phyloP scores from a whole-genome alignment of 495 filamentous ascomycete genomes.

The Cercophora sp. region DNA sequence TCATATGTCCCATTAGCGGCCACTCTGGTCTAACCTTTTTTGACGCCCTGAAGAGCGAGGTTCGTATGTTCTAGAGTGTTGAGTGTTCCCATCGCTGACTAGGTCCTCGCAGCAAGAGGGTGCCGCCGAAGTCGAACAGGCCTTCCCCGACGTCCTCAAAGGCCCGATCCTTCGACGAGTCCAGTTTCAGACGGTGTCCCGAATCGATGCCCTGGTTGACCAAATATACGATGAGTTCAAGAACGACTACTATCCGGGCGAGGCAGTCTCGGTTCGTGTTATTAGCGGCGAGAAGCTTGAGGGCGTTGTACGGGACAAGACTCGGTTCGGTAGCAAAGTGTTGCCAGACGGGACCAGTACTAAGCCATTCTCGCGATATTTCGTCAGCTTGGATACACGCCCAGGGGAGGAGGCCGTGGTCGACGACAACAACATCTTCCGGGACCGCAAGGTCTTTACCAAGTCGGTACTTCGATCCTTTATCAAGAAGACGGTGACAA shows the following conservation, averaged over 20 bases:
- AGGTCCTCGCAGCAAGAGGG: slow-evolving; percentile 60
- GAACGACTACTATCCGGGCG: slow-evolving; percentile 88
- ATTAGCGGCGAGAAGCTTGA: slow-evolving; percentile 65
- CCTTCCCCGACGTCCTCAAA: slow-evolving; percentile 87
- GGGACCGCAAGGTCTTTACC: slow-evolving; percentile 90
- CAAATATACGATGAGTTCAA: slow-evolving; percentile 75
- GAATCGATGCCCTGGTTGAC: slow-evolving; percentile 82
- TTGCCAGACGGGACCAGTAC: slow-evolving; percentile 61
- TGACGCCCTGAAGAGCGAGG: slow-evolving; percentile 89
- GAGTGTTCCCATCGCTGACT: no score
- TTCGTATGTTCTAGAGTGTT: no score
- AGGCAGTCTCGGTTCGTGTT: slow-evolving; percentile 71
- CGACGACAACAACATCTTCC: slow-evolving; percentile 75
- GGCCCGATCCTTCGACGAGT: slow-evolving; percentile 85
- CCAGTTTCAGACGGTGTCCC: slow-evolving; percentile 85
- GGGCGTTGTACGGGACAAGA: slow-evolving; percentile 82
- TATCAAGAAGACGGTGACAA: slow-evolving; percentile 86
- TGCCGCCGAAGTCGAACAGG: slow-evolving; percentile 81
- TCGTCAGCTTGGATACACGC: slow-evolving; percentile 67
- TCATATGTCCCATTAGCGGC: slow-evolving; percentile 92
- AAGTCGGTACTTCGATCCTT: slow-evolving; percentile 92
- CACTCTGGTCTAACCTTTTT: slow-evolving; percentile 93
- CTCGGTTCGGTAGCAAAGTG: slow-evolving; percentile 60
- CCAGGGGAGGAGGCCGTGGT: slow-evolving; percentile 71
- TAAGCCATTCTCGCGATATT: slow-evolving; percentile 71